Evolutionary conservation across 2,329 filamentous ascomycete species (phyloP).

Genomic region (Aureobasidium sp.): DNA sequence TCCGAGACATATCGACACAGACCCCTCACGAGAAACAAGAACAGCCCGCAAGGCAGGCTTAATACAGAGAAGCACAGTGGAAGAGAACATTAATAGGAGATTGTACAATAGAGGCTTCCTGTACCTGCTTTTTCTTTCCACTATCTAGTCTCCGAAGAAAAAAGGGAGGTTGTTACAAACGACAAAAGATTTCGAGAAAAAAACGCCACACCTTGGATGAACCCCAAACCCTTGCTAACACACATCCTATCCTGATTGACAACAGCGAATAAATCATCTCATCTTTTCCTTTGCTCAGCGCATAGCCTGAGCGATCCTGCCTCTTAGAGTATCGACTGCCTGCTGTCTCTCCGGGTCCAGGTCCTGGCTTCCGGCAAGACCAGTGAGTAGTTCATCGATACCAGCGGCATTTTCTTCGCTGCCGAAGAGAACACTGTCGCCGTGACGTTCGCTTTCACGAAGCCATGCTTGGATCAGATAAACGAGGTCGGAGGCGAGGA

Average conservation of each 20-base stretch:
- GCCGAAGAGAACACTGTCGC: conserved; percentile 48
- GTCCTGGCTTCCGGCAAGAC: conserved; percentile 19
- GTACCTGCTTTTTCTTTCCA: background rate
- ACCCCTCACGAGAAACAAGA: too few species aligned
- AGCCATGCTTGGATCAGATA: conserved; percentile 56
- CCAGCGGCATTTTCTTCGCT: conserved; percentile 48
- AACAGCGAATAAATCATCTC: background rate
- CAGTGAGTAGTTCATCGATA: conserved; percentile 23
- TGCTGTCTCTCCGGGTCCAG: conserved; percentile 15
- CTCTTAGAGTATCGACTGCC: background rate
- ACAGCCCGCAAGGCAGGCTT: too few species aligned
- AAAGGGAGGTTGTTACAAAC: background rate
- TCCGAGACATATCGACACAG: too few species aligned
- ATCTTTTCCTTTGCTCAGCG: background rate
- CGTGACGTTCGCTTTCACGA: conserved; percentile 45
- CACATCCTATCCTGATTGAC: background rate
- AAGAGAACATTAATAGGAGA: background rate
- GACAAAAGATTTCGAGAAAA: background rate
- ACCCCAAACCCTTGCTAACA: background rate
- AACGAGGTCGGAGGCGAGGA: conserved; percentile 53
- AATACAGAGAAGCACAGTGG: too few species aligned
- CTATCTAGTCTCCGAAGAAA: background rate
- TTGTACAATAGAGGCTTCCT: background rate
- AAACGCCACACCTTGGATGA: background rate
- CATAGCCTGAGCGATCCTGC: conserved; percentile 2